Base-by-base conservation (phyloP, 129 eudicot genomes). In the Silybum marianum region DNA sequence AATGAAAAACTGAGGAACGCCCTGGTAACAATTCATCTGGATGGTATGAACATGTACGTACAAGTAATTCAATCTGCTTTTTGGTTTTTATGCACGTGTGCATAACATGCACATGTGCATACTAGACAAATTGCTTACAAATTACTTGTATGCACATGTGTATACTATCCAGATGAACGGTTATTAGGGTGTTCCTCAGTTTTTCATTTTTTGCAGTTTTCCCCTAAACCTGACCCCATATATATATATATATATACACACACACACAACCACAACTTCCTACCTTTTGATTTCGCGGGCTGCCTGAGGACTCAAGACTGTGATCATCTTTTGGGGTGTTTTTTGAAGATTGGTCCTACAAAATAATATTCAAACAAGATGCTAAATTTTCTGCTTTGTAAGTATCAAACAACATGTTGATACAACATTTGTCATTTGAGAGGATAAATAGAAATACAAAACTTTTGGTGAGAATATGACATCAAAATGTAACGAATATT, bases 231-330 rank as follows among this genome's bases (percentile, higher is more conserved):
- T 51, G 7, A 14, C 62, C 13, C 62, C 12, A 11, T 42, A 16
- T 48, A 16, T 14, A 16, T 3, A 16, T 14, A 16, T 16, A 13
- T 16, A 51, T 16, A 54, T 7, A 58, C 0, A 58, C 0, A n/a
- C 0, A 58, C 10, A 26, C 21, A 70, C 39, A 70, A 51, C 71
- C 54, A 65, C 23, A 23, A 42, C 7, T 70, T 36, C 69, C 25
- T 81, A 89, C 97, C 93, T 91, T 89, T 62, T 78, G 86, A 34
- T 78, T 85, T 40, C 85, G 76, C 54, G 90, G 93, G 80, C 91
- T 91, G 30, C 80, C 93, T 10, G 93, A 82, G 78, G 82, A 75
- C 76, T 89, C 93, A 23, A 76, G 71, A 76, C 69, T 83, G 30
- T 87, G 89, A 42, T 84, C 86, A 76, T 72, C 85, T 82, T 87